These are phyloP conservation scores for Plasmodium blacklocki DNA, from an alignment of 169 alveolate genomes.

Conservation along the genomic window DNA sequence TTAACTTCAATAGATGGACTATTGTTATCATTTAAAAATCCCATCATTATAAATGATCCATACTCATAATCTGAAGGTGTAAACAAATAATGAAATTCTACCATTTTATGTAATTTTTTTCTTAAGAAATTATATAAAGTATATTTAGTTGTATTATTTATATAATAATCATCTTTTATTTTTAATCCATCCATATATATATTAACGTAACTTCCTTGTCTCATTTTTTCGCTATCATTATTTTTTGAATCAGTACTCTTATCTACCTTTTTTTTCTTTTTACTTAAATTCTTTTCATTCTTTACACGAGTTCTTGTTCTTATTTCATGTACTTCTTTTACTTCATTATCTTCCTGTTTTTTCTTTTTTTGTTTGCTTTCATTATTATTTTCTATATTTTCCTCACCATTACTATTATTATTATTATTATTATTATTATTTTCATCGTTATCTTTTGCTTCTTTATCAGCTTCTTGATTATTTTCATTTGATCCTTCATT, in stretches of 20 bases:
- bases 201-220: conserved; percentile 64
- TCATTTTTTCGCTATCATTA: conserved; percentile 45
- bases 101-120: conserved; percentile 80
- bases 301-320: conserved; percentile 29
- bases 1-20: conserved; percentile 70
- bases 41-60: conserved; percentile 89
- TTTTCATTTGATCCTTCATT: not conserved
- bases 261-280: conserved; percentile 9
- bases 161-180: conserved; percentile 72
- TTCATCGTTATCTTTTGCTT: conserved; percentile 15
- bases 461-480: not conserved
- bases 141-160: conserved; percentile 55
- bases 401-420: not conserved
- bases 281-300: conserved; percentile 32
- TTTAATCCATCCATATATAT: conserved; percentile 67
- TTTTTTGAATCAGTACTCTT: conserved; percentile 13
- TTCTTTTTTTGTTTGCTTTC: not conserved
- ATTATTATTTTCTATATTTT: not conserved
- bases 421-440: conserved; percentile 4
- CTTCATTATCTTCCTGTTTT: conserved; percentile 1
- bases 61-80: conserved; percentile 88
- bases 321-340: conserved; percentile 16
- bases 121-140: conserved; percentile 80
- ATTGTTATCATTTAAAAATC: conserved; percentile 88
- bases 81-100: conserved; percentile 87